Base-by-base conservation (phyloP, 306 rosid species). In the Trichosanthes truncata region DNA sequence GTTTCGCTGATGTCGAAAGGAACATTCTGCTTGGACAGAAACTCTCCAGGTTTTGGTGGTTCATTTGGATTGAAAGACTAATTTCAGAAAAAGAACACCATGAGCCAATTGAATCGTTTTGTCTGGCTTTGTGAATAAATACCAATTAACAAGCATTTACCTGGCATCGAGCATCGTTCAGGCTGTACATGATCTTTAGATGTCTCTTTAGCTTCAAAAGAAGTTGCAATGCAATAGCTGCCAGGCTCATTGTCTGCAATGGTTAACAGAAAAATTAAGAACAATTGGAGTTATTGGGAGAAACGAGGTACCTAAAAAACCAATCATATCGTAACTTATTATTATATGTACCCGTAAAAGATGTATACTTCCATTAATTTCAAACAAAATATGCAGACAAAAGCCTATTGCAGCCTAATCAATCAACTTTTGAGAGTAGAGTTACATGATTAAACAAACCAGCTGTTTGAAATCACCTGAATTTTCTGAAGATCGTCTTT, bases 201-300 rank as follows among this genome's bases (percentile, higher is more conserved):
- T 96, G 97, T 80, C 98, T 96, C 89, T 96, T 96, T 53, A 96
- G 88, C 88, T 89, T 96, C 86, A 96, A 81, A 79, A 96, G 98
- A 82, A 96, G 96, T 87, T 96, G 99, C 89, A 96, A 78, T 10
- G 97, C 91, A 82, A 86, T 84, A 25, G 97, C 98, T 0, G 92
- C 84, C 49, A 93, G 84, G 83, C 98, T 93, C 82, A 89, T 97
- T 6, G 81, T 90, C 97, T 95, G 89, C 82, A 78, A 43, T 77
- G 79, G 79, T 80, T 33, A 81, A 80, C 48, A 20, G 72, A 49
- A 69, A 71, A 15, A 73, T 26, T 14, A 14, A n/a, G 35, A 68
- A 33, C 21, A 33, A 33, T 31, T 33, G 23, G 15, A 15, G 45
- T 35, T 5, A n/a, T n/a, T n/a, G n/a, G n/a, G n/a, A n/a, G n/a